Conservation (phyloP, 495 filamentous ascomycete genomes). For the Neurospora tetrasperma region DNA sequence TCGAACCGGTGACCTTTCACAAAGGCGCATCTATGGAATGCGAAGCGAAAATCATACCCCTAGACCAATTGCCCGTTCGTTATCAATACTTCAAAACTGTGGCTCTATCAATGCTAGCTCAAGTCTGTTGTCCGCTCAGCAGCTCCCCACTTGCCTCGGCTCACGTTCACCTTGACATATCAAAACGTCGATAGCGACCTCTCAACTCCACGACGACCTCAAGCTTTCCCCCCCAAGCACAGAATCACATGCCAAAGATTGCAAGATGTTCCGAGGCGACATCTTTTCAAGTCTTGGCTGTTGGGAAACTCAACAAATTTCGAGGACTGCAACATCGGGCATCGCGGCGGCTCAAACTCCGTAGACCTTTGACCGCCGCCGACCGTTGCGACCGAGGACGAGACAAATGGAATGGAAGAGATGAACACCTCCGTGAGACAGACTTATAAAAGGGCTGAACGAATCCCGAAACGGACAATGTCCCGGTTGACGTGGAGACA, state of each 20-base stretch:
- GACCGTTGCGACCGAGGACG: not conserved
- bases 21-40: slow-evolving; percentile 10
- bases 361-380: not conserved
- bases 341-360: not conserved
- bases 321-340: not conserved
- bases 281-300: not conserved
- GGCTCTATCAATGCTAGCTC: not conserved
- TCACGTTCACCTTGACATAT: not conserved
- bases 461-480: not conserved
- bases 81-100: not conserved
- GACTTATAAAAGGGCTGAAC: not conserved
- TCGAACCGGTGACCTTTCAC: slow-evolving; percentile 13
- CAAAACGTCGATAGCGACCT: not conserved
- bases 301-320: not conserved
- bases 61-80: slow-evolving; percentile 27
- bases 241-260: not conserved
- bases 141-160: slow-evolving; percentile 11
- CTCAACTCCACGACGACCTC: not conserved
- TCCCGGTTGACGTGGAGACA: not conserved
- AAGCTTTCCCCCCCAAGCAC: not conserved
- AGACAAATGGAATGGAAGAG: not conserved
- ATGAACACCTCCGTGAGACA: not conserved
- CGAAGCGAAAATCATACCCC: slow-evolving; percentile 38
- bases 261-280: not conserved
- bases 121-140: not conserved